Base-by-base conservation (phyloP, 2,329 filamentous ascomycete species). In the Claviceps pazoutovae region DNA sequence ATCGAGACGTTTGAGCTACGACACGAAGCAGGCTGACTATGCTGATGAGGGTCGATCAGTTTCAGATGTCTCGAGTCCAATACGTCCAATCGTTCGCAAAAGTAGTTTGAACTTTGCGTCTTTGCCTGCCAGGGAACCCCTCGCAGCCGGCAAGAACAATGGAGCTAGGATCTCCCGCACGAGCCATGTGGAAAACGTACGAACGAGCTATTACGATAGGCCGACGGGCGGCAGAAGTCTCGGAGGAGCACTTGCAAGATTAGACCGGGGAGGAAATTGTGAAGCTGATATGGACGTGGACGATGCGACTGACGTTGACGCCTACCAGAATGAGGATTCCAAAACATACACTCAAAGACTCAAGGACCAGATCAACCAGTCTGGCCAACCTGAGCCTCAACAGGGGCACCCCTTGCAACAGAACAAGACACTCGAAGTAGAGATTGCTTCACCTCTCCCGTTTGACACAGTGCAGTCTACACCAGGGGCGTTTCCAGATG, bases 31-130 rank as follows among this genome's bases (percentile, higher is more conserved):
- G 38, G 46, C 6, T 3, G 42, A 49, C 19, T 45, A 41, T 2
- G 53, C 52, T 46, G 75, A 78, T 41, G 78, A 78, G 55, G 68
- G 69, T 21, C 71, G 74, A 54, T 84, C 82, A 3, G 77, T 78
- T 16, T 86, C 84, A 2, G 83, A 87, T 47, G 75, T 72, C 1
- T 88, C 86, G 0, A 90, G 84, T 58, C 86, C 86, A 0, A 80
- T 86, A 48, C 78, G 87, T 58, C 84, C 85, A 2, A 74, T 87
- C 34, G 78, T 94, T 58, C 83, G 91, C 54, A 97, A 97, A 74
- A 95, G 90, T 68, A 97, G 91, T 64, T 76, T 98, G 54, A 95
- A 86, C 54, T 97, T 98, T 69, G 88, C 93, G 39, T 88, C 93
- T 17, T 74, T 98, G 13, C 93, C 93, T 34, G 90, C 91, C 2